These are phyloP conservation scores for Moesziomyces globuligerus DNA, from an alignment of 1,284 basidiomycete species.

Conservation along the genomic window DNA sequence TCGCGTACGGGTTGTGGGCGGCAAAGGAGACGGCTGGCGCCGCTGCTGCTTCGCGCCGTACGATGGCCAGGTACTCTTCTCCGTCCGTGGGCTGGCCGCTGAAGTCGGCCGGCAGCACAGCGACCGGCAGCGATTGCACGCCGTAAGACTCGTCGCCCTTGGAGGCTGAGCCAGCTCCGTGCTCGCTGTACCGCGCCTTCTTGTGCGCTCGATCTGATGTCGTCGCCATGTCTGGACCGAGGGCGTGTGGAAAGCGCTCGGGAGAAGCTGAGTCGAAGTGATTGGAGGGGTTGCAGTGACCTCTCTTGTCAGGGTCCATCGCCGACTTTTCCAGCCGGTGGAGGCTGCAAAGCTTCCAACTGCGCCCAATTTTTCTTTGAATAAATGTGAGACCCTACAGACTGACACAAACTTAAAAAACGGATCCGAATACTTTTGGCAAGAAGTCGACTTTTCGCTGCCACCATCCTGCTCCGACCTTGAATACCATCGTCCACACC, in stretches of 20 bases:
- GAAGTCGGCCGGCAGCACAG: conserved; percentile 46
- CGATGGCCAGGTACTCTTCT: conserved; percentile 60
- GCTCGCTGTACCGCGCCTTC: conserved; percentile 15
- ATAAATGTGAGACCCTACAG: not conserved
- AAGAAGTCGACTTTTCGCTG: conserved; percentile 3
- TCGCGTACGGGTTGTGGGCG: conserved; percentile 46
- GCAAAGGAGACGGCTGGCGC: conserved; percentile 41
- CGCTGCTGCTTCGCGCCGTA: conserved; percentile 47
- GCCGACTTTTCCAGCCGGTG: not conserved
- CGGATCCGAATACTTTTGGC: conserved; percentile 13
- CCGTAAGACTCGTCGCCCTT: conserved; percentile 37
- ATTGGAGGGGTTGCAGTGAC: not conserved
- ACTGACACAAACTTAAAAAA: not conserved
- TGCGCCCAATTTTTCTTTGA: no score
- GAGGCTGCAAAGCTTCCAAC: conserved; percentile 8
- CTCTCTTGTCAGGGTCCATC: conserved; percentile 7
- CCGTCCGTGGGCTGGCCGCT: conserved; percentile 58
- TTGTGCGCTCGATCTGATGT: conserved; percentile 10
- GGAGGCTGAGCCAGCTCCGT: not conserved
- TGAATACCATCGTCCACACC: not conserved
- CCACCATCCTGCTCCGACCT: not conserved
- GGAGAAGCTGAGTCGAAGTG: not conserved
- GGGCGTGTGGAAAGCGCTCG: no score
- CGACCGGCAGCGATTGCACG: conserved; percentile 58
- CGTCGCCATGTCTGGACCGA: not conserved